Evolutionary conservation across 345 rosid species (phyloP).

Genomic region (Gynandropsis gynandra): DNA sequence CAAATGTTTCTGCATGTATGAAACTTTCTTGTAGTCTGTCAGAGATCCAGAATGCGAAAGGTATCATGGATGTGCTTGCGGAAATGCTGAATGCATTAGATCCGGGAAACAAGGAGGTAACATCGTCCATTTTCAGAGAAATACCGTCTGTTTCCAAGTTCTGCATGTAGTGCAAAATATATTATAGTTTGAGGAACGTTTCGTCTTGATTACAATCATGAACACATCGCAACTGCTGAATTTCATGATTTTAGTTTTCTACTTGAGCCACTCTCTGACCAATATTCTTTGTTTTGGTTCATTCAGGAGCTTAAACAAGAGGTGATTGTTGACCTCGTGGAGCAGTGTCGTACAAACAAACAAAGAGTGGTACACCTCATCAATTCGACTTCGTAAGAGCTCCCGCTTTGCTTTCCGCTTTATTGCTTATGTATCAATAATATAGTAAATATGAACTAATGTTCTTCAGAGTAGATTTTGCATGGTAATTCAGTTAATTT

Average conservation of each 20-base stretch:
- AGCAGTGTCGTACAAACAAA: conserved; percentile 91
- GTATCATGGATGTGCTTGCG: conserved; percentile 91
- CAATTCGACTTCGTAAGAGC: conserved; percentile 86
- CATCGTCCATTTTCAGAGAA: conserved; percentile 13
- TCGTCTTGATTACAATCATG: too few species aligned
- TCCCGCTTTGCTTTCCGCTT: conserved; percentile 21
- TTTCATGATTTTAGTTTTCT: conserved; percentile 14
- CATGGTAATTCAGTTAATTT: conserved; percentile 5
- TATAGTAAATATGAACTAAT: conserved; percentile 3
- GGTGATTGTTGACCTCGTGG: conserved; percentile 94
- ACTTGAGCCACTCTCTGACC: not conserved
- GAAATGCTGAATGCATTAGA: conserved; percentile 96
- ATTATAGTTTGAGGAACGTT: too few species aligned
- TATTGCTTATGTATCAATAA: too few species aligned
- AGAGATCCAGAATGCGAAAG: conserved; percentile 97
- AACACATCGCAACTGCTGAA: too few species aligned
- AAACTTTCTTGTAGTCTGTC: conserved; percentile 57
- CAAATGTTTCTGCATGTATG: conserved; percentile 18
- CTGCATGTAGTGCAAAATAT: conserved; percentile 10
- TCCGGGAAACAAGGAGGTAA: conserved; percentile 87
- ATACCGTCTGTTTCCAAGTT: conserved; percentile 15
- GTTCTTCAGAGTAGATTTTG: conserved; percentile 1
- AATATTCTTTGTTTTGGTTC: conserved; percentile 17
- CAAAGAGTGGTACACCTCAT: conserved; percentile 98
- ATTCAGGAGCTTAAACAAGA: conserved; percentile 90